phyloP scores from a whole-genome alignment of 208 protist genomes.

The Leishmania guyanensis region DNA sequence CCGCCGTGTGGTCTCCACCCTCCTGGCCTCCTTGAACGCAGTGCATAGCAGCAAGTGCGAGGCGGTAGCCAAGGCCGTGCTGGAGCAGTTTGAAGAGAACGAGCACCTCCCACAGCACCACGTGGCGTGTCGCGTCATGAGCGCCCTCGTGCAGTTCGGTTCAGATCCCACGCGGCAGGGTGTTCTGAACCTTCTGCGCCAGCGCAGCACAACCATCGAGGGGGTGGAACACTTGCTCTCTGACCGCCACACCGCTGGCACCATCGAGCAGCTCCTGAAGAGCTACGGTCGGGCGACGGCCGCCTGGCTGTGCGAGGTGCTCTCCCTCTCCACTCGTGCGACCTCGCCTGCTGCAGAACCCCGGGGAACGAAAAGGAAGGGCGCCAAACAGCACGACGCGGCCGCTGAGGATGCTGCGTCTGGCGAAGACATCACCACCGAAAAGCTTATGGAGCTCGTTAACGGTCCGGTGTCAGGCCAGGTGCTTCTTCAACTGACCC shows the following conservation, averaged over 20 bases:
- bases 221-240: constrained; percentile 53
- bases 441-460: constrained; percentile 63
- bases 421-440: constrained; percentile 23
- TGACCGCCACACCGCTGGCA: constrained; percentile 79
- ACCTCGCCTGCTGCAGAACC: constrained; percentile 6
- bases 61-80: constrained; percentile 55
- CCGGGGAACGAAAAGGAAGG: constrained; percentile 34
- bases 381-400: constrained; percentile 11
- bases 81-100: constrained; percentile 83
- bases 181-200: constrained; percentile 72
- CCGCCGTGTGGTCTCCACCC: constrained; percentile 69
- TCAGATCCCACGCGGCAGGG: constrained; percentile 37
- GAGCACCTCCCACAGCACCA: constrained; percentile 76
- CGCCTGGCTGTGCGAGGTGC: constrained; percentile 67
- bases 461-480: constrained; percentile 72
- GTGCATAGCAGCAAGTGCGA: constrained; percentile 38
- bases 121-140: constrained; percentile 85
- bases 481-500: constrained; percentile 64
- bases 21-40: constrained; percentile 56
- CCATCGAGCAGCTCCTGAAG: constrained; percentile 73
- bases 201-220: constrained; percentile 53
- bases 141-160: constrained; percentile 72
- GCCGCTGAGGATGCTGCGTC: constrained; percentile 6
- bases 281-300: constrained; percentile 42
- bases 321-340: constrained; percentile 37